Conservation (phyloP, 768 basidiomycete genomes). For the Phlebiopsis gigantea region DNA sequence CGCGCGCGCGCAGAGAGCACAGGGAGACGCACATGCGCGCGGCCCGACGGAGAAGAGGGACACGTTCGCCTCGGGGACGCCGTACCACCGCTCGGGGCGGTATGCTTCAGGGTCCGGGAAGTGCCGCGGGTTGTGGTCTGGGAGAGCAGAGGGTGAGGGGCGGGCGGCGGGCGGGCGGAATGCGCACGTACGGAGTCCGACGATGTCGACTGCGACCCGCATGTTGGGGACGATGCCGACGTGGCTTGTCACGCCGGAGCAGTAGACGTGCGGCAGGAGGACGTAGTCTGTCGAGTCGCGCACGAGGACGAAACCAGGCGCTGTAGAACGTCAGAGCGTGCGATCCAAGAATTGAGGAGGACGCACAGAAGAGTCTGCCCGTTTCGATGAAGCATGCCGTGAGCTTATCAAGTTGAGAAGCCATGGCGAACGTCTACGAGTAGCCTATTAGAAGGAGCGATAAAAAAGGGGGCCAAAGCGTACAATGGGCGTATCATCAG, state of each 20-base stretch:
- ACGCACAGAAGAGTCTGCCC: background rate
- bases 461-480: background rate
- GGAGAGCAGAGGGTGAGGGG: background rate
- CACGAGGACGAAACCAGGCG: background rate
- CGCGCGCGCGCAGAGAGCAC: no score
- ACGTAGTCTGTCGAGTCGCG: background rate
- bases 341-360: background rate
- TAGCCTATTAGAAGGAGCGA: background rate
- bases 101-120: constrained; percentile 9
- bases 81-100: constrained; percentile 9
- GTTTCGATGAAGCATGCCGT: background rate
- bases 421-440: background rate
- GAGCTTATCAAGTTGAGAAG: background rate
- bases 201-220: background rate
- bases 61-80: constrained; percentile 2
- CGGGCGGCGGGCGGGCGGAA: background rate
- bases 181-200: background rate
- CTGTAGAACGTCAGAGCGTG: background rate
- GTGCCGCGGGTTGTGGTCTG: constrained; percentile 7
- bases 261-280: background rate
- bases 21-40: background rate
- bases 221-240: background rate
- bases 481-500: background rate
- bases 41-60: constrained; percentile 7
- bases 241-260: background rate